Conservation (phyloP, 2,329 filamentous ascomycete species). For the Penicillium sp. region DNA sequence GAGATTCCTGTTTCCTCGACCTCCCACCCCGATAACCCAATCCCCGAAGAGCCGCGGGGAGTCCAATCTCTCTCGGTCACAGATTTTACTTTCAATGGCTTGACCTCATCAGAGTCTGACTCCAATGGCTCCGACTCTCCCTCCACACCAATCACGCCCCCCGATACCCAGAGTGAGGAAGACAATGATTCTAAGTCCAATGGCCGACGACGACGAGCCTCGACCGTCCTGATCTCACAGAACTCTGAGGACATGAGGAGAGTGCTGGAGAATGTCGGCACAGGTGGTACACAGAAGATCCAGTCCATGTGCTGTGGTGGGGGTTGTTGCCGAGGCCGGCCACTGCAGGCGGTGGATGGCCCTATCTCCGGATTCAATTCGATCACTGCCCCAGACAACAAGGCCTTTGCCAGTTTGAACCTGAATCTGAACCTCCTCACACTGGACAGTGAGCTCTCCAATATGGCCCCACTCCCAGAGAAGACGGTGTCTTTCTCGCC, state of each 20-base stretch:
- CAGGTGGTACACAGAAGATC: constrained; percentile 59
- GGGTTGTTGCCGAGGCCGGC: constrained; percentile 63
- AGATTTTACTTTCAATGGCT: constrained; percentile 30
- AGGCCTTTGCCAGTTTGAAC: constrained; percentile 76
- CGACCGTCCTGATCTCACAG: constrained; percentile 55
- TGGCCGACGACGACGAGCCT: constrained; percentile 43
- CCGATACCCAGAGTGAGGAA: constrained; percentile 39
- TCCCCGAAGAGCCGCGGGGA: constrained; percentile 48
- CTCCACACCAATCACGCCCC: constrained; percentile 44
- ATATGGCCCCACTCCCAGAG: constrained; percentile 69
- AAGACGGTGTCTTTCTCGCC: constrained; percentile 68
- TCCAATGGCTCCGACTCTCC: constrained; percentile 40
- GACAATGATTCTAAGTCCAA: constrained; percentile 19
- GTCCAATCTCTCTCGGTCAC: constrained; percentile 39
- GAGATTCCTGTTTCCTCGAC: constrained; percentile 40
- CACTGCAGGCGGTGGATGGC: constrained; percentile 47
- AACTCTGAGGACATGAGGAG: constrained; percentile 59
- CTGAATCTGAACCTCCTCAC: constrained; percentile 76
- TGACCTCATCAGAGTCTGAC: constrained; percentile 32
- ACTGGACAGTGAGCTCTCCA: constrained; percentile 67
- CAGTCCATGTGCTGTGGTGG: constrained; percentile 65
- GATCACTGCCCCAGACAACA: constrained; percentile 63
- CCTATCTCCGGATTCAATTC: constrained; percentile 46
- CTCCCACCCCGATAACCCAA: constrained; percentile 49
- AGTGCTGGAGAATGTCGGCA: constrained; percentile 55